Base-by-base conservation (phyloP, 2,329 filamentous ascomycete genomes). In the Cytospora schulzeri region DNA sequence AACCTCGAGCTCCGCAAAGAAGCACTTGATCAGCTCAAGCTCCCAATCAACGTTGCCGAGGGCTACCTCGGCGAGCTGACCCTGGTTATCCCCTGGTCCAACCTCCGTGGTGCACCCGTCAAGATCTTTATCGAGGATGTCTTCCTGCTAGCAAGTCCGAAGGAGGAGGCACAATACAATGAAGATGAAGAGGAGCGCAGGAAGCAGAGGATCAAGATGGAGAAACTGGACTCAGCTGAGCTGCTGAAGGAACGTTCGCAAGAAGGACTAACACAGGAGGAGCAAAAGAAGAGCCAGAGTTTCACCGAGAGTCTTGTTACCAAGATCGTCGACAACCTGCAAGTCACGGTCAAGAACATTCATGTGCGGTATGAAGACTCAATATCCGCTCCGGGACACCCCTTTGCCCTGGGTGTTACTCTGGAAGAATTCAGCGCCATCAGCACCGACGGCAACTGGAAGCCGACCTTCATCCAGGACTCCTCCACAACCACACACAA, bases 281-380 rank as follows among this genome's bases (percentile, higher is more conserved):
- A 99, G 75, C 92, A 98, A 76, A 91, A 97, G 77, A 96, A 96
- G 79, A 97, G 91, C 75, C 94, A 99, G 81, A 97, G 92, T 77
- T 99, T 99, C 73, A 97, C 93, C 4, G 90, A 96, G 71, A 98
- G 93, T 75, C 79, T 99, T 70, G 89, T 94, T 56, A 97, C 94
- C 45, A 97, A 97, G 71, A 96, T 99, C 73, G 92, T 98, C 73
- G 95, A 99, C 82, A 99, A 99, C 73, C 83, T 99, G 50, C 95
- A 99, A 77, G 92, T 99, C 71, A 95, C 91, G 28, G 89, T 99
- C 77, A 98, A 97, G 82, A 99, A 98, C 75, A 97, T 99, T 66
- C 95, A 99, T 76, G 87, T 99, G 68, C 91, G 95, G 71, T 99
- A 99, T 77, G 95, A 99, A 78, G 95, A 99, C 78, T 93, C 94